Evolutionary conservation across 352 stramenopile species (phyloP).

Genomic region (Globisporangium yorkense): DNA sequence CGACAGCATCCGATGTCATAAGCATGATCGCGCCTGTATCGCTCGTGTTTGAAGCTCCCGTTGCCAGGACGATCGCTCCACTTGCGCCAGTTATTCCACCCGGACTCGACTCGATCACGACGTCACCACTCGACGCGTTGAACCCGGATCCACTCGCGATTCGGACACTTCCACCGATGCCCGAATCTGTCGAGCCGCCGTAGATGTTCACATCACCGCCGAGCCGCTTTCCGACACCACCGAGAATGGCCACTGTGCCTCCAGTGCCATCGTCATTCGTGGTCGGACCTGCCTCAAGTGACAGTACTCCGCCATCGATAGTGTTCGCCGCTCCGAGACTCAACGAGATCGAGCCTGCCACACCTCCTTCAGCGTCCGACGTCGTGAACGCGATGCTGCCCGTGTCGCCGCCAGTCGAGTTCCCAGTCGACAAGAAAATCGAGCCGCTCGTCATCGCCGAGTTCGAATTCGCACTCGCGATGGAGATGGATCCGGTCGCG

Average conservation of each 20-base stretch:
- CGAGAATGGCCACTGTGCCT: constrained; percentile 16
- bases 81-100: constrained; percentile 13
- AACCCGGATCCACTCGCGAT: constrained; percentile 21
- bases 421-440: constrained; percentile 23
- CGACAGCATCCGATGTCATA: constrained; percentile 16
- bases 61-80: constrained; percentile 19
- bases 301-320: constrained; percentile 17
- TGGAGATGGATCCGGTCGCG: constrained; percentile 18
- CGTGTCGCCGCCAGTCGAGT: constrained; percentile 20
- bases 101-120: constrained; percentile 15
- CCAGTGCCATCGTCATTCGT: constrained; percentile 18
- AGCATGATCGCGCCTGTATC: constrained; percentile 23
- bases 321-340: constrained; percentile 21
- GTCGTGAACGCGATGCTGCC: constrained; percentile 26
- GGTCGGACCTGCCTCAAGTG: constrained; percentile 21
- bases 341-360: constrained; percentile 24
- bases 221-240: constrained; percentile 12
- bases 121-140: constrained; percentile 15
- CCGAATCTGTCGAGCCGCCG: constrained; percentile 16
- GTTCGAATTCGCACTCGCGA: constrained; percentile 17
- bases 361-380: constrained; percentile 19
- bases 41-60: constrained; percentile 15
- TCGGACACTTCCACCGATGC: constrained; percentile 14
- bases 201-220: constrained; percentile 23
- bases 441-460: constrained; percentile 23